Evolutionary conservation across 2,329 filamentous ascomycete genomes (phyloP).

Genomic region (Talaromyces marneffei): DNA sequence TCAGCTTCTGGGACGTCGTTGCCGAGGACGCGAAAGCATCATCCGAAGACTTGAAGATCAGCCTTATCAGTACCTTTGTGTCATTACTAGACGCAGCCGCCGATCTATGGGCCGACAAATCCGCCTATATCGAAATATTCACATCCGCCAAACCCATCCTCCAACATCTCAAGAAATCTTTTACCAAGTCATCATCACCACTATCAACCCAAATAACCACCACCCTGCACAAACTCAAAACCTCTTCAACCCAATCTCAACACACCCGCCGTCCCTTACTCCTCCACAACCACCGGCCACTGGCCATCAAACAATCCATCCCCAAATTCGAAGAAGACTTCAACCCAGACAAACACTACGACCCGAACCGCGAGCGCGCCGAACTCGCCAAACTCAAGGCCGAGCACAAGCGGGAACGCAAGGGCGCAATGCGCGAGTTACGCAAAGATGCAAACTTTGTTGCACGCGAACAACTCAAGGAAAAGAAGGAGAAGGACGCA

Average conservation of each 20-base stretch:
- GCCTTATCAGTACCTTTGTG: constrained; percentile 58
- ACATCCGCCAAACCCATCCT: constrained; percentile 56
- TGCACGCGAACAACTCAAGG: constrained; percentile 76
- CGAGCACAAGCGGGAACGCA: constrained; percentile 91
- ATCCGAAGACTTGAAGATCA: constrained; percentile 47
- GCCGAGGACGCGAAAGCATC: constrained; percentile 21
- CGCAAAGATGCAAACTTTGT: constrained; percentile 94
- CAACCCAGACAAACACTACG: constrained; percentile 95
- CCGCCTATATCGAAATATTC: constrained; percentile 75
- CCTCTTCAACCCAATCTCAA: constrained; percentile 52
- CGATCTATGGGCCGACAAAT: constrained; percentile 66
- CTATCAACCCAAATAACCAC: constrained; percentile 23
- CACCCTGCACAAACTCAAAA: constrained; percentile 32
- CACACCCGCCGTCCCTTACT: constrained; percentile 70
- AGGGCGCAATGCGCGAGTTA: constrained; percentile 89
- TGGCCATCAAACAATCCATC: constrained; percentile 79
- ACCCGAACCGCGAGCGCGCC: constrained; percentile 83
- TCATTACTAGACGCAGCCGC: constrained; percentile 63
- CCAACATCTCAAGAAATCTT: constrained; percentile 15
- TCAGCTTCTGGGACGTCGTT: constrained; percentile 57
- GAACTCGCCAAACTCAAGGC: constrained; percentile 77
- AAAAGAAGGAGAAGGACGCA: constrained; percentile 89
- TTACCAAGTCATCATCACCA: not conserved
- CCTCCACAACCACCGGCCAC: constrained; percentile 80
- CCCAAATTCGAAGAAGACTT: constrained; percentile 96